A percentile compares a stretch with the other conserved stretches of the same genome.
Evolutionary conservation across 1,139 yeast species (phyloP).

Genomic region (Eremothecium sinecaudum): DNA sequence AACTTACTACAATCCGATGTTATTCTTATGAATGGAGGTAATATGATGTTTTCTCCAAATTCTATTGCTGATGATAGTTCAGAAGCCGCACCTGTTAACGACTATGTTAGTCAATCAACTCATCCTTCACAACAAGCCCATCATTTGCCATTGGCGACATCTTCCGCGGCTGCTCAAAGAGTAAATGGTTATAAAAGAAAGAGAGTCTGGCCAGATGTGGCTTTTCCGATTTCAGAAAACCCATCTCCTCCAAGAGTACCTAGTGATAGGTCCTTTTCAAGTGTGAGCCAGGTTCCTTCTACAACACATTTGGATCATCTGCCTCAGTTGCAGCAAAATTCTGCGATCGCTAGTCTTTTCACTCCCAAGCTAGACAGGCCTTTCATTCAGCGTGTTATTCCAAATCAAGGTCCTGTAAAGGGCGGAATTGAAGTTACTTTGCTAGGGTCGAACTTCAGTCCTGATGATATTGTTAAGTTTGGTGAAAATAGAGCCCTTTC

Average conservation of each 20-base stretch:
- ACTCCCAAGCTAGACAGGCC: slow-evolving; percentile 4
- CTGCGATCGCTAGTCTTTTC: background rate
- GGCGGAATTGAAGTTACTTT: slow-evolving; percentile 94
- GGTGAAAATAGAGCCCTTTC: slow-evolving; percentile 78
- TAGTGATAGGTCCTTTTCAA: slow-evolving; percentile 15
- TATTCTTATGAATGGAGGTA: slow-evolving; percentile 8
- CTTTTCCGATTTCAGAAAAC: slow-evolving; percentile 3
- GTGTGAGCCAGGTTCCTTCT: slow-evolving; percentile 8
- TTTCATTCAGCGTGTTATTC: slow-evolving; percentile 73
- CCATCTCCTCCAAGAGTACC: slow-evolving; percentile 6
- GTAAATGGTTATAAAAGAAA: slow-evolving; percentile 33
- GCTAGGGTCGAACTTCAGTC: slow-evolving; percentile 75
- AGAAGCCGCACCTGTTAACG: slow-evolving; percentile 40
- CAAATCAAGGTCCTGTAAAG: slow-evolving; percentile 87
- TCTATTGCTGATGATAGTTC: slow-evolving; percentile 62
- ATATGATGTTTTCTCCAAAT: slow-evolving; percentile 46
- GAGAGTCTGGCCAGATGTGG: slow-evolving; percentile 29
- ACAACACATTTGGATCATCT: slow-evolving; percentile 1
- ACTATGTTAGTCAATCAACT: background rate
- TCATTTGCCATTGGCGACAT: slow-evolving; percentile 13
- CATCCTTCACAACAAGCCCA: slow-evolving; percentile 10
- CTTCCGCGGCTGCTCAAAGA: slow-evolving; percentile 14
- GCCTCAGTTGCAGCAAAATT: slow-evolving; percentile 1
- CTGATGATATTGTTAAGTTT: slow-evolving; percentile 74
- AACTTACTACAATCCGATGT: slow-evolving; percentile 4